Evolutionary conservation across 2,329 filamentous ascomycete genomes (phyloP), one percentile per base, ranked within the genome.

Genomic region (Fusarium kyushuense): DNA sequence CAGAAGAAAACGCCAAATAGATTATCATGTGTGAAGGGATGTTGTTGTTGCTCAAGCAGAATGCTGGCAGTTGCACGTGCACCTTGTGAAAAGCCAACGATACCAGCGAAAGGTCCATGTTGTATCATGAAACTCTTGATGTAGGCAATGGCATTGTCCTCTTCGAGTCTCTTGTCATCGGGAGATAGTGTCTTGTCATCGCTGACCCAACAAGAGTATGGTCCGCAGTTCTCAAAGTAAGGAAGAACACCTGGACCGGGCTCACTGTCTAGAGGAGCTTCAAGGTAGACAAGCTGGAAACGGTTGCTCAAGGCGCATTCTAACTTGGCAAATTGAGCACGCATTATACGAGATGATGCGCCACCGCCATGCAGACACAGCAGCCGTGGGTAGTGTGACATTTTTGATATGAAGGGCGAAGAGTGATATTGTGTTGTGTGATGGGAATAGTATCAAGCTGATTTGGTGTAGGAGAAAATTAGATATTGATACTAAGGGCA

Each of bases 201-300:
- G 11, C 54, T 56, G 21, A 56, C 54, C 54, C 54, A 56, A 33
- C 54, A 56, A 3, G 54, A 56, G 35, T 56, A 56, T n/a, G 35
- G 54, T 6, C 54, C 54, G 16, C 29, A 56, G 14, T 42, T 27
- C 21, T 56, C 29, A 42, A 56, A 56, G 29, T 41, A 56, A 2
- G 54, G 54, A n/a, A 56, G 54, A 29, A 56, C 29, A 1, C 54
- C 54, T 8, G 54, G 54, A 2, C 54, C 54, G 3, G 54, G 54
- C 1, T 29, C 54, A 5, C 45, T 51, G 17, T 51, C 33, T 4
- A 56, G 29, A 21, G 45, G 54, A 3, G 35, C 54, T 14, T 56
- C 35, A 2, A 56, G 36, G 29, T 35, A 56, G 17, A 56, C 29
- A 17, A 56, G 29, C 9, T 56, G 35, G 7, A 56, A 56, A 0